Evolutionary conservation across 495 filamentous ascomycete genomes (phyloP).

Genomic region (Neurospora tetrasperma): DNA sequence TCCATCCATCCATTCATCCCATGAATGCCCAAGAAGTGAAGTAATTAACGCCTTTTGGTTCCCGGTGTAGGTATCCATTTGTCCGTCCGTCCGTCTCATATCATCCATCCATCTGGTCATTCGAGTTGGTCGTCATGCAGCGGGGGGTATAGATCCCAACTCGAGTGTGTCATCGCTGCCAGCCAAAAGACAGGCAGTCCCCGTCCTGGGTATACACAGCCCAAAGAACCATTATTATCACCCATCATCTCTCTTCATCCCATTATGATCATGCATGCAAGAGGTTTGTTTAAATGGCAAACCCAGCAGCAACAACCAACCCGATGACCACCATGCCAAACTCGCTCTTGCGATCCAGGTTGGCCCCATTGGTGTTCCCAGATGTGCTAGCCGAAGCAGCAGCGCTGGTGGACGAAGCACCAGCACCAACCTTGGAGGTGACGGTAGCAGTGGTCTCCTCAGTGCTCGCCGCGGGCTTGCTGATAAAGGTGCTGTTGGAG

Average conservation of each 20-base stretch:
- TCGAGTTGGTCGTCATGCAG: neutral
- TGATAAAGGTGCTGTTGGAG: neutral
- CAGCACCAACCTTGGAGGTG: neutral
- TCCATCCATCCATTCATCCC: neutral
- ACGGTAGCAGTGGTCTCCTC: neutral
- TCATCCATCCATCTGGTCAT: neutral
- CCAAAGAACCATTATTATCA: neutral
- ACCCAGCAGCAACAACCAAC: slow-evolving; percentile 22
- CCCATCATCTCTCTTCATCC: neutral
- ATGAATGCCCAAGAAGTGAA: neutral
- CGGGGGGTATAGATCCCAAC: neutral
- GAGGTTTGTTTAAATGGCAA: slow-evolving; percentile 27
- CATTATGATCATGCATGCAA: neutral
- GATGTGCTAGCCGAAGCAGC: neutral
- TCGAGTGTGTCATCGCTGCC: neutral
- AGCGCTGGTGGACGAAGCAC: neutral
- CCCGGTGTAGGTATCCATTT: neutral
- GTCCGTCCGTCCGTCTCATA: neutral
- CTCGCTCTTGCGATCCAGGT: slow-evolving; percentile 1
- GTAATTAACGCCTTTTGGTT: neutral
- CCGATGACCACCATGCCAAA: slow-evolving; percentile 14
- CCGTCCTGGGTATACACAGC: neutral
- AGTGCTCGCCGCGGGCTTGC: neutral
- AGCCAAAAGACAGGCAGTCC: neutral
- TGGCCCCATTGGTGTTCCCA: neutral